These are phyloP conservation scores for Wallacemonas sp. DNA, from an alignment of 208 protist species.

Conservation along the genomic window DNA sequence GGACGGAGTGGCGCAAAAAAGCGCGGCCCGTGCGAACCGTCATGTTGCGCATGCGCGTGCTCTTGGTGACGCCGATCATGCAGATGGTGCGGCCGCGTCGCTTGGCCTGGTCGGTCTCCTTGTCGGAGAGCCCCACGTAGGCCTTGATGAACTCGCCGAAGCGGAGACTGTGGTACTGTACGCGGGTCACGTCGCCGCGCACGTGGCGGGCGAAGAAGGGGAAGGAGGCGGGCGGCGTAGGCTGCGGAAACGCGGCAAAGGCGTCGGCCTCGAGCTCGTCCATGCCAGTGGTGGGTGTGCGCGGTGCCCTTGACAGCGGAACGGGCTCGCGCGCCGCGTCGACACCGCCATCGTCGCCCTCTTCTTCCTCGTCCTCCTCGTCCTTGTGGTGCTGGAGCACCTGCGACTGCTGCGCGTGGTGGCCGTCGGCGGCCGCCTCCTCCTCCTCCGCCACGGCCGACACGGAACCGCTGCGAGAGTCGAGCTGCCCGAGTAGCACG, in stretches of 20 bases:
- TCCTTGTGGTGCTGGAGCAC: conserved; percentile 18
- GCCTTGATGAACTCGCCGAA: conserved; percentile 71
- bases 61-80: conserved; percentile 55
- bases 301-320: no score
- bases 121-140: conserved; percentile 61
- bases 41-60: conserved; percentile 18
- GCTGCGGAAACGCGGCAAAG: conserved; percentile 21
- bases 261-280: conserved; percentile 15
- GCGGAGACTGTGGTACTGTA: conserved; percentile 58
- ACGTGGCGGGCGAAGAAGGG: conserved; percentile 17
- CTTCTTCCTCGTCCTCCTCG: conserved; percentile 11
- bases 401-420: conserved; percentile 43
- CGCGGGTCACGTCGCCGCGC: conserved; percentile 24
- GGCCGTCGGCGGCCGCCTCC: conserved; percentile 13
- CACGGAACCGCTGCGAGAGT: background rate
- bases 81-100: conserved; percentile 55
- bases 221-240: conserved; percentile 18
- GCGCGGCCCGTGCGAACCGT: conserved; percentile 36
- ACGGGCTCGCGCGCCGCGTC: no score
- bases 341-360: conserved; percentile 22
- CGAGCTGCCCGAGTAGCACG: background rate
- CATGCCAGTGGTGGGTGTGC: no score
- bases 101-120: conserved; percentile 48
- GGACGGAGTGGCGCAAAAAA: conserved; percentile 73
- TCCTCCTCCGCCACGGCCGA: background rate